Evolutionary conservation across 352 stramenopile genomes (phyloP).

Genomic region (Globisporangium rhizosaccharum): DNA sequence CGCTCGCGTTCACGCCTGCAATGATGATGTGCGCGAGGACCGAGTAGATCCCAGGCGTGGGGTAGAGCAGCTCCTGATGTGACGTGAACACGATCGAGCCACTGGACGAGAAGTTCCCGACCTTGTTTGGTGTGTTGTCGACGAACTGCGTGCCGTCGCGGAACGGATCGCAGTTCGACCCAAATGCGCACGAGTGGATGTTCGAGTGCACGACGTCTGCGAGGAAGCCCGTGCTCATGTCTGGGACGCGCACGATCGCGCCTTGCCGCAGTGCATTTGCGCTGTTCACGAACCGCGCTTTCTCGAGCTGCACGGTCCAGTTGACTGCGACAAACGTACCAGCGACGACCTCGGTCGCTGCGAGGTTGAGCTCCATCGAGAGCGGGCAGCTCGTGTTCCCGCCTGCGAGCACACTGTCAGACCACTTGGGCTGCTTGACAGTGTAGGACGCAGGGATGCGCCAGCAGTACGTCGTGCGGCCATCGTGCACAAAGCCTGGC

Average conservation of each 20-base stretch:
- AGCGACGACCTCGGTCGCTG: constrained; percentile 2
- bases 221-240: constrained; percentile 5
- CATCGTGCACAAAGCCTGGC: constrained; percentile 22
- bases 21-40: constrained; percentile 30
- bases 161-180: constrained; percentile 27
- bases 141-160: constrained; percentile 8
- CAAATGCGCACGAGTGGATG: constrained; percentile 23
- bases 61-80: constrained; percentile 16
- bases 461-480: constrained; percentile 32
- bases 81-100: constrained; percentile 18
- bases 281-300: constrained; percentile 10
- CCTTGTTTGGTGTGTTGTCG: constrained; percentile 21
- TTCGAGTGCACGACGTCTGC: constrained; percentile 25
- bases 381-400: constrained; percentile 16
- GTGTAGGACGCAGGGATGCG: constrained; percentile 16
- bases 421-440: constrained; percentile 8
- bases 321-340: constrained; percentile 15
- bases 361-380: constrained; percentile 16
- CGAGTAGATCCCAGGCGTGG: constrained; percentile 15
- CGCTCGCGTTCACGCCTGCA: constrained; percentile 3
- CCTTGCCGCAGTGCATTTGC: constrained; percentile 12
- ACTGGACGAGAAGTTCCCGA: constrained; percentile 15
- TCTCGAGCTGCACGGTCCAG: constrained; percentile 21
- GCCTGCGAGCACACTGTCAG: constrained; percentile 9
- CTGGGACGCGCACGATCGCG: constrained; percentile 4